Evolutionary conservation across 208 protist genomes (phyloP).

Genomic region (Leishmania major): DNA sequence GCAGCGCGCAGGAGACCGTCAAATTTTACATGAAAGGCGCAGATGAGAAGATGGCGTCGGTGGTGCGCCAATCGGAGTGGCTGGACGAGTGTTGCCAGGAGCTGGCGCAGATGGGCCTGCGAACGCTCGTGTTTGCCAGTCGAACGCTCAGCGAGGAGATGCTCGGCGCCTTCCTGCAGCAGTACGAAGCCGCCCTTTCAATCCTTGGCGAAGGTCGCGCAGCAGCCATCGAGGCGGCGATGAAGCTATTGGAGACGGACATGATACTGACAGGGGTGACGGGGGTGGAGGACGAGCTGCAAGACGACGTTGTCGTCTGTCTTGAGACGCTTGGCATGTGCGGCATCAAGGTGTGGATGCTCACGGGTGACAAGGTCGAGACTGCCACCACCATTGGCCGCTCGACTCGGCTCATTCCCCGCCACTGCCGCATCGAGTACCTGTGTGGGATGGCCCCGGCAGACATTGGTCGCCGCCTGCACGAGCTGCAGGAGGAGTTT

Average conservation of each 20-base stretch:
- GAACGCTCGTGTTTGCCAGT: slow-evolving; percentile 94
- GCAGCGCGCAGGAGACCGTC: slow-evolving; percentile 12
- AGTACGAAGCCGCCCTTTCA: slow-evolving; percentile 60
- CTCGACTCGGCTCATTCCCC: slow-evolving; percentile 88
- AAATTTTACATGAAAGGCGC: slow-evolving; percentile 97
- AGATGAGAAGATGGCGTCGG: slow-evolving; percentile 91
- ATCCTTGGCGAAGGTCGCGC: slow-evolving; percentile 54
- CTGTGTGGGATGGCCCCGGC: slow-evolving; percentile 44
- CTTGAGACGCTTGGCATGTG: slow-evolving; percentile 97
- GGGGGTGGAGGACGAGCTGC: slow-evolving; percentile 98
- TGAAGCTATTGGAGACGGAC: slow-evolving; percentile 85
- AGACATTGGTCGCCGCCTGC: slow-evolving; percentile 39
- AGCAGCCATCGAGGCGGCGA: slow-evolving; percentile 71
- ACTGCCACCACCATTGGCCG: slow-evolving; percentile 96
- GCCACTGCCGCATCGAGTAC: slow-evolving; percentile 66
- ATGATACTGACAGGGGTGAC: slow-evolving; percentile 94
- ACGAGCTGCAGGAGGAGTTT: slow-evolving; percentile 45
- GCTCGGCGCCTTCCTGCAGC: slow-evolving; percentile 78
- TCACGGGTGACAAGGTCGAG: slow-evolving; percentile 99
- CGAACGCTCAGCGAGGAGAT: slow-evolving; percentile 84
- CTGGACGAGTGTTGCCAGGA: slow-evolving; percentile 97
- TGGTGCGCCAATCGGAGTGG: slow-evolving; percentile 94
- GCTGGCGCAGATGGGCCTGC: slow-evolving; percentile 95
- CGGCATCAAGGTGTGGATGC: slow-evolving; percentile 98
- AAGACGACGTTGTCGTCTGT: slow-evolving; percentile 93